phyloP scores from a whole-genome alignment of 1,139 yeast species.

The Geotrichum carabidarum region DNA sequence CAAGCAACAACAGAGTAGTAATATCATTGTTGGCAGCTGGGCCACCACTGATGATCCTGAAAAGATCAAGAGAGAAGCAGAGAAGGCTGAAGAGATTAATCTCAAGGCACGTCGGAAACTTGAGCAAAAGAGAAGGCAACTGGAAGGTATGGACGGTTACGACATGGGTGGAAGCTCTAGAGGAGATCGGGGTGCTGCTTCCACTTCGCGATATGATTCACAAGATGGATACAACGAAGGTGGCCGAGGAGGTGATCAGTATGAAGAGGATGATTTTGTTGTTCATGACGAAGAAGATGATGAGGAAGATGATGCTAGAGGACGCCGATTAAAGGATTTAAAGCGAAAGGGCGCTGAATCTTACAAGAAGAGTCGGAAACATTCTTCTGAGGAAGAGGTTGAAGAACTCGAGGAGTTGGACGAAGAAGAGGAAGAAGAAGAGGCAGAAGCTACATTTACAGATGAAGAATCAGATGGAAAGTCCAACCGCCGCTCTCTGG shows the following conservation, averaged over 20 bases:
- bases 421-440: conserved; percentile 30
- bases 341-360: conserved; percentile 54
- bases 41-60: conserved; percentile 86
- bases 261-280: conserved; percentile 50
- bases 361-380: conserved; percentile 36
- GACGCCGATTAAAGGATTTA: conserved; percentile 56
- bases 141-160: conserved; percentile 59
- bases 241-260: conserved; percentile 41
- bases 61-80: conserved; percentile 72
- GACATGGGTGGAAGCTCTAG: conserved; percentile 36
- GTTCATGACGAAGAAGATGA: conserved; percentile 46
- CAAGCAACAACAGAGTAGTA: conserved; percentile 52
- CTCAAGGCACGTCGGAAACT: conserved; percentile 42
- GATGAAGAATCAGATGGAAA: conserved; percentile 15
- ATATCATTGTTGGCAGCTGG: conserved; percentile 57
- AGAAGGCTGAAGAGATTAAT: conserved; percentile 57
- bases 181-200: conserved; percentile 37
- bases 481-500: conserved; percentile 8
- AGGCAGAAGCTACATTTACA: conserved; percentile 35
- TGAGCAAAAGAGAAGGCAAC: conserved; percentile 58
- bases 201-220: conserved; percentile 36
- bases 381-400: conserved; percentile 34
- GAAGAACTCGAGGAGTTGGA: conserved; percentile 38
- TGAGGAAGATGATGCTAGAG: conserved; percentile 54
- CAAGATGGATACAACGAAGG: conserved; percentile 6